Evolutionary conservation across 352 stramenopile genomes (phyloP).

Genomic region (Phytopythium aichiense): DNA sequence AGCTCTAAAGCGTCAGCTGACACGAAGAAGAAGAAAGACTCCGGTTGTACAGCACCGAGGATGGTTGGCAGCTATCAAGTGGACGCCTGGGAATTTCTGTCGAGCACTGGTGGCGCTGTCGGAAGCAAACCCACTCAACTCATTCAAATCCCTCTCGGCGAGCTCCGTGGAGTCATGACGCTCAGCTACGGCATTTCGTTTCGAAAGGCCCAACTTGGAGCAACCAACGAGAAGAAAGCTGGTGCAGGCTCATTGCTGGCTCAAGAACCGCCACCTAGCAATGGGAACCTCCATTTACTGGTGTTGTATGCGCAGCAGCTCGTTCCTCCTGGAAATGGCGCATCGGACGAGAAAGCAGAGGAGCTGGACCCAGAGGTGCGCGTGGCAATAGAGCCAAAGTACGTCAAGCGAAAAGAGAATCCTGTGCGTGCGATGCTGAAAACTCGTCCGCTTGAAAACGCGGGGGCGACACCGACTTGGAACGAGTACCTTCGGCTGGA

Average conservation of each 20-base stretch:
- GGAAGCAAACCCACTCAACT: background rate
- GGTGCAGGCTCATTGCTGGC: background rate
- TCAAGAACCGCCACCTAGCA: conserved; percentile 13
- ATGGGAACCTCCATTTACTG: conserved; percentile 39
- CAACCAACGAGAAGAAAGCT: background rate
- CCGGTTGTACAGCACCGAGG: conserved; percentile 1
- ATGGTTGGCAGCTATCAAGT: conserved; percentile 28
- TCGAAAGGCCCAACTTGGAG: conserved; percentile 2
- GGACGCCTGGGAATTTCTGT: conserved; percentile 17
- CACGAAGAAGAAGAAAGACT: conserved; percentile 10
- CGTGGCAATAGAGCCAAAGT: conserved; percentile 40
- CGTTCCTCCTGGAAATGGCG: conserved; percentile 17
- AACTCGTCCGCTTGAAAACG: conserved; percentile 42
- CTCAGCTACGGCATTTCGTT: conserved; percentile 22
- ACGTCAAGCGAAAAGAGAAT: conserved; percentile 48
- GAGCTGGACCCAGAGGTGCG: conserved; percentile 53
- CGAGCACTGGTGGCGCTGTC: background rate
- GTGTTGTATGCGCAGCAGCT: conserved; percentile 32
- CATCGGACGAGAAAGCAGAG: conserved; percentile 17
- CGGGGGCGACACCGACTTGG: conserved; percentile 31
- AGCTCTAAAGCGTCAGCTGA: background rate
- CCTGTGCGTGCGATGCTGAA: conserved; percentile 44
- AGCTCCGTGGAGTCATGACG: conserved; percentile 16
- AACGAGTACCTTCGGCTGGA: conserved; percentile 50
- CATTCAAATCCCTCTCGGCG: conserved; percentile 17